A percentile compares a stretch with the other conserved stretches of the same genome.
phyloP scores from a whole-genome alignment of 108 stramenopile genomes.

The Fragilariopsis cylindrus region DNA sequence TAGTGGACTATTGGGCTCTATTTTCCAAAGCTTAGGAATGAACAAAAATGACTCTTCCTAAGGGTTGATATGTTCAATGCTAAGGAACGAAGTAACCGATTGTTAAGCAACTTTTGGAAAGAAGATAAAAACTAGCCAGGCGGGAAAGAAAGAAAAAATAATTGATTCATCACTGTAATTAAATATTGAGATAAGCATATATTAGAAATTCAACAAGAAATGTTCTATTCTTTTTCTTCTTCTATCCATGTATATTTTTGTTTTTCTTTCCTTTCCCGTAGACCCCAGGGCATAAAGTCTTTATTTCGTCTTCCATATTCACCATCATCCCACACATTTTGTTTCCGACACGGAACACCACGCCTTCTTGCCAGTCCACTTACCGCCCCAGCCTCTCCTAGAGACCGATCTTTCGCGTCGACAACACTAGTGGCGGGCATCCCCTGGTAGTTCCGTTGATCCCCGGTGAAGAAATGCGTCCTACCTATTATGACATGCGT shows the following conservation, averaged over 20 bases:
- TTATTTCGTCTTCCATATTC: constrained; percentile 29
- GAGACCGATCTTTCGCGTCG: constrained; percentile 60
- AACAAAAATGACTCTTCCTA: background rate
- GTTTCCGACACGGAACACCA: constrained; percentile 28
- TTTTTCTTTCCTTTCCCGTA: constrained; percentile 1
- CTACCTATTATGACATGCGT: constrained; percentile 71
- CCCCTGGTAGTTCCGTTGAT: constrained; percentile 71
- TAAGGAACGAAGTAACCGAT: no score
- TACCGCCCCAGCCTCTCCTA: constrained; percentile 52
- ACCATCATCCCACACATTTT: constrained; percentile 23
- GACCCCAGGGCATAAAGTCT: constrained; percentile 26
- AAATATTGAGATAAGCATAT: no score
- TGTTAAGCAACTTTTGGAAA: no score
- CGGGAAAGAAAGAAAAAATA: no score
- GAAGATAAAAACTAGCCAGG: no score
- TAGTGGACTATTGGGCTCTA: background rate
- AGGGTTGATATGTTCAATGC: no score
- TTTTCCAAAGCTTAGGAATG: constrained; percentile 1
- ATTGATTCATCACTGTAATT: no score
- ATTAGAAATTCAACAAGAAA: background rate
- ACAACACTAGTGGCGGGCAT: constrained; percentile 77
- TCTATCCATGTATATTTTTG: constrained; percentile 10
- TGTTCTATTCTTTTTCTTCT: background rate
- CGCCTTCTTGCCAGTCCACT: constrained; percentile 56
- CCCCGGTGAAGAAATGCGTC: constrained; percentile 80